These are phyloP conservation scores for Stentor coeruleus DNA, from an alignment of 73 alveolate species.

Conservation along the genomic window DNA sequence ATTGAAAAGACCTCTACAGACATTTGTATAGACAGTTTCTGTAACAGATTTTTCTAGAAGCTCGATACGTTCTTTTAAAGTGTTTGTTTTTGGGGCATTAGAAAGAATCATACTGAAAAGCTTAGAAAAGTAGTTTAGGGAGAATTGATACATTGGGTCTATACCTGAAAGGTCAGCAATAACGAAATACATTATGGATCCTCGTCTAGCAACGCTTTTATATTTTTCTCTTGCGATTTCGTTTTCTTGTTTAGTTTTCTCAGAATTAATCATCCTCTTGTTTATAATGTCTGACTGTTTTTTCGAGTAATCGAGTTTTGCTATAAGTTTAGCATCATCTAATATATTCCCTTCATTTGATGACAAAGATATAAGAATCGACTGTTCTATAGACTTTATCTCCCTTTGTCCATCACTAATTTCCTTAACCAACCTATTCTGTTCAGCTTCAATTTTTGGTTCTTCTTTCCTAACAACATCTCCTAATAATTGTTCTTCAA, in stretches of 20 bases:
- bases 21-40: slow-evolving; percentile 86
- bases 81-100: slow-evolving; percentile 70
- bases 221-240: slow-evolving; percentile 87
- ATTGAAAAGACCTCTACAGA: slow-evolving; percentile 98
- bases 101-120: slow-evolving; percentile 91
- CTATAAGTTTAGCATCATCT: slow-evolving; percentile 90
- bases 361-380: slow-evolving; percentile 74
- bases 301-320: slow-evolving; percentile 77
- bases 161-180: slow-evolving; percentile 93
- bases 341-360: slow-evolving; percentile 88
- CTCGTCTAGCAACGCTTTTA: slow-evolving; percentile 93
- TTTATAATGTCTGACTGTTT: slow-evolving; percentile 80
- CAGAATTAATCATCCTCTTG: slow-evolving; percentile 75
- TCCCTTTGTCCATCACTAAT: slow-evolving; percentile 92
- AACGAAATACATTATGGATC: slow-evolving; percentile 96
- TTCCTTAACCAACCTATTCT: slow-evolving; percentile 91
- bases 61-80: slow-evolving; percentile 82
- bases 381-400: slow-evolving; percentile 87
- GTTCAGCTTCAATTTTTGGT: slow-evolving; percentile 95
- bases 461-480: slow-evolving; percentile 98
- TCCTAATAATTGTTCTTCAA: slow-evolving; percentile 98
- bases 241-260: slow-evolving; percentile 76
- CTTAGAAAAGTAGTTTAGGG: slow-evolving; percentile 91
- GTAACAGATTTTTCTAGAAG: slow-evolving; percentile 83
- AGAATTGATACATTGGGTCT: slow-evolving; percentile 99